Percentiles rank a stretch among this genome's conserved stretches.
Conservation (phyloP, 805 yeast species). For the Priceomyces carsonii region DNA sequence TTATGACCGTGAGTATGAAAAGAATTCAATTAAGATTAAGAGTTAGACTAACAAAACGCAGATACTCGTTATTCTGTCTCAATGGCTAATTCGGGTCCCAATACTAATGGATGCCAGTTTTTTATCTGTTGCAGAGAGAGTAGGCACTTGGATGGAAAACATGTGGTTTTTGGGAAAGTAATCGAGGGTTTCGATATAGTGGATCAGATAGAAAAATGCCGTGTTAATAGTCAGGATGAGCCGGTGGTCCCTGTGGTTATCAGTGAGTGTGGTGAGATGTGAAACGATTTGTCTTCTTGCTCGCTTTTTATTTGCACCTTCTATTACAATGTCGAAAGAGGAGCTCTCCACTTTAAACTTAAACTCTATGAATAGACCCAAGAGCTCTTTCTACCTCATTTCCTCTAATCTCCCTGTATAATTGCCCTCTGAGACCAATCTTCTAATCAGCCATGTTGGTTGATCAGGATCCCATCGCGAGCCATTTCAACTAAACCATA, state of each 20-base stretch:
- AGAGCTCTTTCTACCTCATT: too few relatives aligned
- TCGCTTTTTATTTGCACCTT: background rate
- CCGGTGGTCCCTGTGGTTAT: slow-evolving; percentile 14
- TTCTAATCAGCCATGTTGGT: too few relatives aligned
- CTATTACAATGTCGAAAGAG: too few relatives aligned
- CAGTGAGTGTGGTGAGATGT: slow-evolving; percentile 21
- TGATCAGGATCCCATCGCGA: too few relatives aligned
- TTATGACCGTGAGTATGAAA: slow-evolving; percentile 19
- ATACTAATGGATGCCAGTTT: slow-evolving; percentile 94
- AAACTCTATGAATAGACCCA: too few relatives aligned
- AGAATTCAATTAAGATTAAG: background rate
- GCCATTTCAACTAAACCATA: too few relatives aligned
- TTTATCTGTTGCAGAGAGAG: slow-evolving; percentile 82
- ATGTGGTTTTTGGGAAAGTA: slow-evolving; percentile 94
- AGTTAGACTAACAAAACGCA: slow-evolving; percentile 6
- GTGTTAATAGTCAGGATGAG: slow-evolving; percentile 9
- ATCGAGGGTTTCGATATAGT: slow-evolving; percentile 82
- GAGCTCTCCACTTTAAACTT: too few relatives aligned
- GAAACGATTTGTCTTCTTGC: too few relatives aligned
- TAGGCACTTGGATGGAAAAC: slow-evolving; percentile 91
- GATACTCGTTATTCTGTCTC: slow-evolving; percentile 28
- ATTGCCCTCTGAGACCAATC: too few relatives aligned
- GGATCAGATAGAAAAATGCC: slow-evolving; percentile 33
- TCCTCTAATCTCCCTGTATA: too few relatives aligned
- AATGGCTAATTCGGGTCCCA: slow-evolving; percentile 72